These are phyloP conservation scores for Chalara sp. DNA, from an alignment of 2,329 filamentous ascomycete genomes.

Conservation along the genomic window DNA sequence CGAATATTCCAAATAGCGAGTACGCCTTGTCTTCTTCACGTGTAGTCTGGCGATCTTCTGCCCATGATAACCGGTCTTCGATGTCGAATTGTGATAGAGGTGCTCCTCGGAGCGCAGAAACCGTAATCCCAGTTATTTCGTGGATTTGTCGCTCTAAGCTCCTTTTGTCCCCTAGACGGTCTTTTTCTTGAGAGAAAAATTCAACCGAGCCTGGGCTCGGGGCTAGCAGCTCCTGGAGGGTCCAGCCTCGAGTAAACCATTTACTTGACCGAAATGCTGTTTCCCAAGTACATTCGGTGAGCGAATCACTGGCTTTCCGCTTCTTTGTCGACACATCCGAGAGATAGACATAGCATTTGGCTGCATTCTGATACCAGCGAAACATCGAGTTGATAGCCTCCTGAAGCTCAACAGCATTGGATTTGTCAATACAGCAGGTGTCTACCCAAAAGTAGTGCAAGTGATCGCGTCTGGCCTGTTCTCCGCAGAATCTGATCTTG, in stretches of 20 bases:
- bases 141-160: background rate
- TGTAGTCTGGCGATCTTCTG: constrained; percentile 30
- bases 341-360: background rate
- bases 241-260: background rate
- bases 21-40: constrained; percentile 21
- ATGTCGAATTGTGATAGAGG: background rate
- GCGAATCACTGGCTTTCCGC: constrained; percentile 2
- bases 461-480: no score
- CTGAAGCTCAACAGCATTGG: background rate
- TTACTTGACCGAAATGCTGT: constrained; percentile 2
- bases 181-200: background rate
- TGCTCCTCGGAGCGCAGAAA: background rate
- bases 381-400: no score
- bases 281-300: constrained; percentile 5
- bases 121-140: background rate
- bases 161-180: background rate
- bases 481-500: background rate
- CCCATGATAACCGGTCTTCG: constrained; percentile 21
- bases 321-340: background rate
- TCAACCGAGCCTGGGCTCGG: background rate
- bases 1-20: constrained; percentile 35
- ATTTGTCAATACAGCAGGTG: background rate
- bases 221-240: no score
- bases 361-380: no score
- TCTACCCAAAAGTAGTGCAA: background rate